Conservation (phyloP, 768 basidiomycete species). For the Zangia roseola region DNA sequence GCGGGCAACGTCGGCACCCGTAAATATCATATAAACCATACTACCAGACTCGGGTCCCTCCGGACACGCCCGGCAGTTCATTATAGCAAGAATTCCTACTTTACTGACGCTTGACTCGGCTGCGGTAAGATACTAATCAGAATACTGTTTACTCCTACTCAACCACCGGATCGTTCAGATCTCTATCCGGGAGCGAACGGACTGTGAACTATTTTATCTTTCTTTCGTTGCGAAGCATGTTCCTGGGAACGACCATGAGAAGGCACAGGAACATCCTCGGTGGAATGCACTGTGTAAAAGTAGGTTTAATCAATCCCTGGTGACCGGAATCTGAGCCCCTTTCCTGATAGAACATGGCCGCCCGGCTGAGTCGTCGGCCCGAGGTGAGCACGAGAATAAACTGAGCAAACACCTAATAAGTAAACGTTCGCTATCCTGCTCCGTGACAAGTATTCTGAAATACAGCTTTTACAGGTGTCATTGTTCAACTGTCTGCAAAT, state of each 20-base stretch:
- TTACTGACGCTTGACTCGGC: slow-evolving; percentile 64
- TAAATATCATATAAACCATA: background rate
- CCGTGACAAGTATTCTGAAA: slow-evolving; percentile 4
- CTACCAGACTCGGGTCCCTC: slow-evolving; percentile 36
- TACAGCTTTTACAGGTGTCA: slow-evolving; percentile 28
- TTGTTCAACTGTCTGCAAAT: slow-evolving; percentile 26
- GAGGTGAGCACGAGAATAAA: slow-evolving; percentile 42
- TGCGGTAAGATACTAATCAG: slow-evolving; percentile 40
- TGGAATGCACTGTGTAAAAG: slow-evolving; percentile 65
- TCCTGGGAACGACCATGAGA: slow-evolving; percentile 40
- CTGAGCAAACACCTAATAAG: slow-evolving; percentile 63
- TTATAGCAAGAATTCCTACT: slow-evolving; percentile 66
- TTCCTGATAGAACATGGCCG: slow-evolving; percentile 53
- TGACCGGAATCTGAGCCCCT: slow-evolving; percentile 1
- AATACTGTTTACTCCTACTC: slow-evolving; percentile 9
- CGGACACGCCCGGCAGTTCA: slow-evolving; percentile 52
- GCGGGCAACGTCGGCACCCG: slow-evolving; percentile 8
- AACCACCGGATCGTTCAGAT: slow-evolving; percentile 45
- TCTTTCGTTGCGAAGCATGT: slow-evolving; percentile 56
- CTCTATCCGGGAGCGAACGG: slow-evolving; percentile 65
- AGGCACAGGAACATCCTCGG: slow-evolving; percentile 54
- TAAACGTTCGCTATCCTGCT: slow-evolving; percentile 27
- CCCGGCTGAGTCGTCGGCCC: slow-evolving; percentile 38
- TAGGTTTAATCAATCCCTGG: slow-evolving; percentile 28
- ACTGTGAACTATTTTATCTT: slow-evolving; percentile 82